These are phyloP conservation scores for Chaetomium globosum DNA, from an alignment of 2,329 filamentous ascomycete genomes.

Conservation along the genomic window DNA sequence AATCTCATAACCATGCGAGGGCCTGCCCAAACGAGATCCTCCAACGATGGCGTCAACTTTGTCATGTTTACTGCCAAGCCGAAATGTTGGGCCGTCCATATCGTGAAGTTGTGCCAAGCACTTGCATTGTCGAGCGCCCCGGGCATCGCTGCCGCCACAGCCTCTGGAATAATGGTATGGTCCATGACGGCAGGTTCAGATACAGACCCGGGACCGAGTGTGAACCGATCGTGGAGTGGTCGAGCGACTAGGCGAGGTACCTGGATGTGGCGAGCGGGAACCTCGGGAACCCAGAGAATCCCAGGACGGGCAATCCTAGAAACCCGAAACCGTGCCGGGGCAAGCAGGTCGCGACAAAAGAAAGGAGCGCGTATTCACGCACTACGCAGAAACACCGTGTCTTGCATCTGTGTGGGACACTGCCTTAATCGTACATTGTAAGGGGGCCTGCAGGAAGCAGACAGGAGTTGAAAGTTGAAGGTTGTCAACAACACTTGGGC, in stretches of 20 bases:
- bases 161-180: slow-evolving; percentile 22
- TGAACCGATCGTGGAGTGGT: neutral
- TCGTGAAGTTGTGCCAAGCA: slow-evolving; percentile 57
- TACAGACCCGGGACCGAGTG: neutral
- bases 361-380: slow-evolving; percentile 11
- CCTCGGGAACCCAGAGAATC: neutral
- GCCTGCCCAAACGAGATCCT: slow-evolving; percentile 69
- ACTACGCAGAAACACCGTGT: neutral
- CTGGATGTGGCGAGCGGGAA: neutral
- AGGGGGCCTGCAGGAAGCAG: neutral
- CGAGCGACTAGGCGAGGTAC: neutral
- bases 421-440: slow-evolving; percentile 21
- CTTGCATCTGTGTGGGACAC: slow-evolving; percentile 15
- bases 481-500: neutral
- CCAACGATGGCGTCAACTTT: slow-evolving; percentile 64
- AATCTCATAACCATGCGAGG: slow-evolving; percentile 71
- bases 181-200: slow-evolving; percentile 26
- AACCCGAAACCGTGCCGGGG: slow-evolving; percentile 1
- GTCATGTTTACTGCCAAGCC: slow-evolving; percentile 56
- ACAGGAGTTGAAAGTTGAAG: neutral
- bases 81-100: slow-evolving; percentile 54
- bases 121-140: slow-evolving; percentile 47
- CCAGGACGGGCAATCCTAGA: neutral
- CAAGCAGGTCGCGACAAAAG: slow-evolving; percentile 1
- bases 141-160: slow-evolving; percentile 36